phyloP scores from a whole-genome alignment of 768 basidiomycete genomes.

The Agaricus subrufescens region DNA sequence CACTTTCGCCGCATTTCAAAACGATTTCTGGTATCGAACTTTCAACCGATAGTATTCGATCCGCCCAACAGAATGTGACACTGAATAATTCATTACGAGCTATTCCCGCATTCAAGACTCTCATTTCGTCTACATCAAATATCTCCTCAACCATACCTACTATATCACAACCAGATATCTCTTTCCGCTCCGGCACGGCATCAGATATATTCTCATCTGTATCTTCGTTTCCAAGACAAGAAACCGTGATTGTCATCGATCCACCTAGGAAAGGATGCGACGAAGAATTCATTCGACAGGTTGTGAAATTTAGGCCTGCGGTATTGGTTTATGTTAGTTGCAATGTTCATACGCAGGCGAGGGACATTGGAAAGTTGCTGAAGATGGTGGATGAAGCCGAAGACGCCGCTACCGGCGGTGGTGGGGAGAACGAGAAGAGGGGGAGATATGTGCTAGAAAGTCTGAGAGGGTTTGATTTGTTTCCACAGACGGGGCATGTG shows the following conservation, averaged over 20 bases:
- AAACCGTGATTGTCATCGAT: conserved; percentile 76
- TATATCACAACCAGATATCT: conserved; percentile 34
- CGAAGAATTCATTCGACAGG: conserved; percentile 68
- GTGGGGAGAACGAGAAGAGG: conserved; percentile 31
- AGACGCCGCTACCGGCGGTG: conserved; percentile 30
- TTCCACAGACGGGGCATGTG: conserved; percentile 95
- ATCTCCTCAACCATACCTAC: background rate
- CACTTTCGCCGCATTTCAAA: conserved; percentile 69
- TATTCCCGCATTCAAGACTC: background rate
- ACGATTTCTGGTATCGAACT: conserved; percentile 89
- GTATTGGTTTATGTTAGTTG: conserved; percentile 90
- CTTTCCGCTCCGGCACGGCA: conserved; percentile 80
- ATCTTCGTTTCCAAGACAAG: conserved; percentile 49
- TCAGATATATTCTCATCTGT: conserved; percentile 78
- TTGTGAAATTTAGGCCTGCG: conserved; percentile 61
- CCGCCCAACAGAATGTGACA: conserved; percentile 59
- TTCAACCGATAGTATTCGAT: conserved; percentile 62
- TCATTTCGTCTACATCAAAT: background rate
- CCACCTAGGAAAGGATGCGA: conserved; percentile 97
- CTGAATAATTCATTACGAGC: conserved; percentile 40
- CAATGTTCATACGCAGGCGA: conserved; percentile 90
- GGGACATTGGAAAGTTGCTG: conserved; percentile 61
- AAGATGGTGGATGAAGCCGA: conserved; percentile 52
- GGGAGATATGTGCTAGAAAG: conserved; percentile 73
- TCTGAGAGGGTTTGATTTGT: conserved; percentile 87